Evolutionary conservation across 1,284 basidiomycete genomes (phyloP), one percentile per base, ranked within the genome.

Genomic region (Stereum hirsutum): DNA sequence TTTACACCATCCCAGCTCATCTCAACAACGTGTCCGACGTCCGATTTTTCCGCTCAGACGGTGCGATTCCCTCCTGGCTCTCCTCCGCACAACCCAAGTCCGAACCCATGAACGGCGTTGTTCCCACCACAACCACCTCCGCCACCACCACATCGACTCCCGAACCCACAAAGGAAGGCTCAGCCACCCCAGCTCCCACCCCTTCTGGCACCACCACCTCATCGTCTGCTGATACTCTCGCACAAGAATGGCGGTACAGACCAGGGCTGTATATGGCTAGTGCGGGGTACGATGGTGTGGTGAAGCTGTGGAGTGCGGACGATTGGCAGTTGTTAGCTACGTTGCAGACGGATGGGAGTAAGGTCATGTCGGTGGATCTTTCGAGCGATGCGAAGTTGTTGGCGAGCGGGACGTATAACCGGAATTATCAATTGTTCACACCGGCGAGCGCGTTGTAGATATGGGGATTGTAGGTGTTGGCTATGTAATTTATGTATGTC

Each of bases 1-100:
- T 94, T n/a, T 93, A 97, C 63, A 97, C 92, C 19, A 97, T 99
- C 50, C 93, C 95, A 1, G 96, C 94, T 0, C 96, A 99, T 68
- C 78, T 84, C 30, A 93, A 89, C 28, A 93, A 93, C 54, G 89
- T 99, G 40, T 86, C 95, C 8, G 96, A 99, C 55, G 75, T 99
- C 32, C 82, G 88, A 19, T 99, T 97, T 72, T 99, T 92, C 78
- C 77, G 81, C 43, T 69, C 73, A 43, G 70, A 77, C 47, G 57
- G 59, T 6, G 50, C 57, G 1, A 57, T 56, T 32, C 46, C 50
- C 36, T 38, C 48, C 6, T 47, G 49, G 30, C 46, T 48, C 37
- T 7, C 54, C 39, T 11, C 15, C 14, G 12, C 21, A 2, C 15
- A n/a, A 11, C 39, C 24, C 11, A 14, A n/a, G n/a, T 12, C 39